Evolutionary conservation across 2,329 filamentous ascomycete genomes (phyloP).

Genomic region (Dendryphion nanum): DNA sequence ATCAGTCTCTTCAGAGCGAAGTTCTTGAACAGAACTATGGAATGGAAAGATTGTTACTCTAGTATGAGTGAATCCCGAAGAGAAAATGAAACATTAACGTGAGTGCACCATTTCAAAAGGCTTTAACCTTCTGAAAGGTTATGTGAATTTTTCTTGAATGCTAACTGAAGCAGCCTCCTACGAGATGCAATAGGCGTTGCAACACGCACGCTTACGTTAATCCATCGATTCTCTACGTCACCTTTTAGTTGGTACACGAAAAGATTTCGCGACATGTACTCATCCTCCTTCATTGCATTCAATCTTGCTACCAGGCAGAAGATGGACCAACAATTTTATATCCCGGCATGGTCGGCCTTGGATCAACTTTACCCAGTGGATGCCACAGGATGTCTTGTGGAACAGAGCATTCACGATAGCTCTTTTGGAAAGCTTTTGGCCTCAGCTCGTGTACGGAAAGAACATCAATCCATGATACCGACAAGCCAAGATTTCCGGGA

Average conservation of each 20-base stretch:
- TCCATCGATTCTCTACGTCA: slow-evolving; percentile 13
- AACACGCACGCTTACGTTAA: slow-evolving; percentile 9
- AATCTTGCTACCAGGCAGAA: slow-evolving; percentile 3
- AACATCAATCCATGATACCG: background rate
- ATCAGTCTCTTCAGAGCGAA: slow-evolving; percentile 15
- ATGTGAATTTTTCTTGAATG: too few species aligned
- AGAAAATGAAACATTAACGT: slow-evolving; percentile 12
- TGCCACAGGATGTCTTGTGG: slow-evolving; percentile 4
- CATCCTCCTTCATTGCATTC: slow-evolving; percentile 15
- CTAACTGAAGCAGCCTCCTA: slow-evolving; percentile 11
- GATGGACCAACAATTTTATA: slow-evolving; percentile 8
- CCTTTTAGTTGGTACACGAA: slow-evolving; percentile 18
- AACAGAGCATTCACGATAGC: slow-evolving; percentile 8
- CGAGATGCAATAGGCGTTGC: slow-evolving; percentile 15
- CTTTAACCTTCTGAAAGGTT: too few species aligned
- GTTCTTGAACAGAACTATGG: slow-evolving; percentile 11
- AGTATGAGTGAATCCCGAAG: slow-evolving; percentile 2
- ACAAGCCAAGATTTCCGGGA: slow-evolving; percentile 6
- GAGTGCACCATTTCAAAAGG: slow-evolving; percentile 5
- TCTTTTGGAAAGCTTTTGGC: background rate
- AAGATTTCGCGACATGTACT: slow-evolving; percentile 13
- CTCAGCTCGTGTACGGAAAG: background rate
- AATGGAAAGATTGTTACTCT: slow-evolving; percentile 9
- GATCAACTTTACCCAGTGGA: slow-evolving; percentile 18
- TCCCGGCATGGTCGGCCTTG: slow-evolving; percentile 11